Evolutionary conservation across 2,329 filamentous ascomycete genomes (phyloP), one percentile per base, ranked within the genome.

Genomic region (Aspergillus flavus): DNA sequence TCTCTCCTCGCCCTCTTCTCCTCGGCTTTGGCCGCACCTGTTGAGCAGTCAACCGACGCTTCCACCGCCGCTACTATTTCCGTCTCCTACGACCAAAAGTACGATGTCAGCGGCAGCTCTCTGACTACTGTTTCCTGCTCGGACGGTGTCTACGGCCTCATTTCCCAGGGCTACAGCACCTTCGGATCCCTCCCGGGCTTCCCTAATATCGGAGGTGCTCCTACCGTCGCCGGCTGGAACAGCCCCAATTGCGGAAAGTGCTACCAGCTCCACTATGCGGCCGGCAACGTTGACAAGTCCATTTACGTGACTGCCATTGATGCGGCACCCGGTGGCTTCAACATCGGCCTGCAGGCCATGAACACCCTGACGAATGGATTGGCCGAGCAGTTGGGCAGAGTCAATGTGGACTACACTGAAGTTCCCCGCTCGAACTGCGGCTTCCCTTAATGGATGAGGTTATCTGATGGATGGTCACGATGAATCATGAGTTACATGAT

Each of bases 1-100:
- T 63, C 71, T 59, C 34, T 73, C 39, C 34, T 74, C 65, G 57
- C 65, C 50, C 61, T 73, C 55, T 64, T 76, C 50, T 62, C 67
- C 48, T 65, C 66, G 34, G 66, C 74, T 39, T 68, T 67, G 30
- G 70, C 71, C n/a, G 61, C 67, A 19, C 68, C 68, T 43, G 62
- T 64, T 30, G 60, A 69, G 23, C 57, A 43, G 26, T 34, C 61
- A 11, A 30, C 32, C 12, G 52, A 36, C 30, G 52, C 52, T 39
- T 26, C 52, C 7, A 19, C 52, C 34, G 46, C 59, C 21, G 57
- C 63, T 43, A 57, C 61, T 21, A 68, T 80, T 57, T 76, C 72
- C 76, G 90, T 93, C 72, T 89, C 89, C 67, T 94, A 89, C 78
- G 91, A 94, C 79, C 79, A 80, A 23, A 87, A 84, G 73, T 95